Base-by-base conservation (phyloP, 805 yeast genomes). In the Geotrichum ghanense region DNA sequence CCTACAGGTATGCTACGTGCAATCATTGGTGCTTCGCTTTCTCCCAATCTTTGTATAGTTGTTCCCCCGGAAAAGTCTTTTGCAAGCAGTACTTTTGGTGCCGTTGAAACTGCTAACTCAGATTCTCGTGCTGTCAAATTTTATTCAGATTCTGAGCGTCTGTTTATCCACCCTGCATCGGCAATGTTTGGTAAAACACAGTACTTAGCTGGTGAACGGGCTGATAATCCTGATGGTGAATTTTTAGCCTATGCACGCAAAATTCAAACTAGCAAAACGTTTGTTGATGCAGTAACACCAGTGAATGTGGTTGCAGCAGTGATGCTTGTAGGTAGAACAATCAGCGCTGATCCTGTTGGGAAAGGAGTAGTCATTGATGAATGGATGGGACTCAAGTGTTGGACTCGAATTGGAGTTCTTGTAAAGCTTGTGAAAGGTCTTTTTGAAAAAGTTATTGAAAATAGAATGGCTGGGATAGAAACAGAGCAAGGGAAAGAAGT, bases 361-460 rank as follows among this genome's bases (percentile, higher is more conserved):
- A 52, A 59, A 10, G 97, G 97, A 20, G 75, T 92, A 27, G 78
- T 87, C 6, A 66, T 90, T 47, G 95, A 86, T 54, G 73, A 73
- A n/a, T 89, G 97, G 97, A 64, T 86, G 26, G 94, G 96, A 0
- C 72, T 90, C 10, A 72, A 85, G 51, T 86, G 96, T 1, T 90
- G 97, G 97, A 83, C 95, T 52, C 84, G 92, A 53, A 86, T 89
- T 56, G 97, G 89, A 1, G 95, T 90, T 1, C 66, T 90, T 42
- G 73, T 89, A 24, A 83, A 84, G 48, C 77, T 81, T 49, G 64
- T 90, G 47, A 68, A 95, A 55, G 57, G 64, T 9, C 60, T 86
- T 42, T 62, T 90, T 25, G 95, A 88, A 57, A 67, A 71, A 17
- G 76, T 83, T 0, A 74, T 90, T 47, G 81, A 75, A 40, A 72